Evolutionary conservation across 73 alveolate genomes (phyloP).

Genomic region (Stentor coeruleus): DNA sequence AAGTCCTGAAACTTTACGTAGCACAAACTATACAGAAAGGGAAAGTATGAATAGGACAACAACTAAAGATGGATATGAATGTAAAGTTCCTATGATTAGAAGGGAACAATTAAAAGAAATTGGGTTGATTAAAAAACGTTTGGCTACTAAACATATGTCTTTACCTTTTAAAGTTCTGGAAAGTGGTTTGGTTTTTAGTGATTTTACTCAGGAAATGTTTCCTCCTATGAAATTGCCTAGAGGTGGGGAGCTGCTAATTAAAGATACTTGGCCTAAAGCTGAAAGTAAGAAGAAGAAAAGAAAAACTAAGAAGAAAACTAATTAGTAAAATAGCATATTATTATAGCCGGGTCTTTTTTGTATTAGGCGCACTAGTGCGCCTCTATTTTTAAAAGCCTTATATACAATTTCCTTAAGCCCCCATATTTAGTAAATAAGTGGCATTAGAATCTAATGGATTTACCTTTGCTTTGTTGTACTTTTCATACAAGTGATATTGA

Average conservation of each 20-base stretch:
- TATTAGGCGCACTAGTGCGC: too few relatives aligned
- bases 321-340: too few relatives aligned
- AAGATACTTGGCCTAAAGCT: neutral
- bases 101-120: neutral
- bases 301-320: neutral
- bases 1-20: neutral
- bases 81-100: neutral
- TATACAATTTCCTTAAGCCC: too few relatives aligned
- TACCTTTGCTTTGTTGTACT: neutral
- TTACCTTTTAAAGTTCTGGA: neutral
- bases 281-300: neutral
- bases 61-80: neutral
- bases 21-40: neutral
- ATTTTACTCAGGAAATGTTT: neutral
- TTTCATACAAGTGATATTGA: neutral
- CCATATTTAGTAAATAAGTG: too few relatives aligned
- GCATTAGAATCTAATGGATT: too few relatives aligned
- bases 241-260: slow-evolving; percentile 1
- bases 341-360: too few relatives aligned
- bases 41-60: neutral
- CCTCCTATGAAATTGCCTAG: neutral
- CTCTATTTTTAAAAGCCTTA: too few relatives aligned
- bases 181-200: neutral
- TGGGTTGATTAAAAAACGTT: neutral
- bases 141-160: slow-evolving; percentile 7